Base-by-base conservation (phyloP, 805 yeast genomes). In the Wickerhamomyces pijperi region DNA sequence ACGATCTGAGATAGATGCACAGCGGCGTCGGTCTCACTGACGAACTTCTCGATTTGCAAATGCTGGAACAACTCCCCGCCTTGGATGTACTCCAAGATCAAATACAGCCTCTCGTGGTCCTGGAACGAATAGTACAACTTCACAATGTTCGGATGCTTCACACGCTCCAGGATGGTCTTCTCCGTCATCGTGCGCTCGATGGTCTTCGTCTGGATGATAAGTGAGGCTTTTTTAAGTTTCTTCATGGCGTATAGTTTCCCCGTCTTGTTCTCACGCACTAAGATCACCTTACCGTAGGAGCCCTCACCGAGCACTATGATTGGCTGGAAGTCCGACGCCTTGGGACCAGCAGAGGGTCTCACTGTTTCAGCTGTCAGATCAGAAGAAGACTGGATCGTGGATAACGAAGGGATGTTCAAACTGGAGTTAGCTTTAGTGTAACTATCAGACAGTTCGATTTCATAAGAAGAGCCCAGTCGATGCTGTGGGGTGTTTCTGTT, bases 31-130 rank as follows among this genome's bases (percentile, higher is more conserved):
- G 79, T 83, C 65, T 92, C 98, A 39, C 81, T 63, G 53, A 92
- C 83, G 45, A 95, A 74, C 38, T 96, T 96, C 58, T 90, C 97
- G 54, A 85, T 82, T 64, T 92, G 97, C 57, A 92, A 68, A 63
- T 92, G 95, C 85, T 94, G 86, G 56, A 86, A 86, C 29, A 86
- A 58, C 55, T 86, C 96, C 19, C 96, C 95, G 7, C 96, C 96
- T 38, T 84, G 88, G 15, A 88, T 76, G 54, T 82, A 86, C 55
- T 86, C 94, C 36, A 86, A 58, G 23, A 84, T 67, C 35, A 86
- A 54, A 53, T 86, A 87, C 28, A 87, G 72, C 53, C 82, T 83
- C 39, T 76, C 72, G 40, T 71, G 63, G 52, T 87, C 95, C 58
- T 87, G 96, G 44, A 86, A 71, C 0, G 95, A 88, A 50, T 82